These are phyloP conservation scores for Xylaria sp. DNA, from an alignment of 495 filamentous ascomycete genomes.

Conservation along the genomic window DNA sequence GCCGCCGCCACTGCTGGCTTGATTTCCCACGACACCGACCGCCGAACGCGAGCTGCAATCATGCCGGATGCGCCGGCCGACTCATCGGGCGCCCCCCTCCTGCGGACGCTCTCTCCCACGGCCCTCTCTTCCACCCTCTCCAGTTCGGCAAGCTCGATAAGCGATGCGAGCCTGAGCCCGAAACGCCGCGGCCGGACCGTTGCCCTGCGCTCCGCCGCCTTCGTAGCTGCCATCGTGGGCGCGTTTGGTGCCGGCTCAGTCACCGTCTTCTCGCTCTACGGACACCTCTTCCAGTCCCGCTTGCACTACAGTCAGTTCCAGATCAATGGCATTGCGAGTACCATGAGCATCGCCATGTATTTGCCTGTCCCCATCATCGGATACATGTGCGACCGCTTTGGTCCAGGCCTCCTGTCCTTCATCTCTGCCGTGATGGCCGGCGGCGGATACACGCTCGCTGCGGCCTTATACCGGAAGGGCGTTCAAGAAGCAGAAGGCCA, in stretches of 20 bases:
- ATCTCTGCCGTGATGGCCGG: conserved; percentile 78
- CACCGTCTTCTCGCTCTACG: conserved; percentile 90
- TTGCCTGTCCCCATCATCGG: conserved; percentile 88
- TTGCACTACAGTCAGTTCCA: conserved; percentile 88
- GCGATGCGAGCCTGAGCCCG: conserved; percentile 40
- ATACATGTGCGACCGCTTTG: conserved; percentile 86
- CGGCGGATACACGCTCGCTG: conserved; percentile 81
- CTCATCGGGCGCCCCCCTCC: conserved; percentile 38
- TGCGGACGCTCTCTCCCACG: conserved; percentile 42
- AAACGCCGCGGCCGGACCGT: conserved; percentile 36
- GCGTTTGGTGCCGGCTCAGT: conserved; percentile 83
- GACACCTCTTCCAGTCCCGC: conserved; percentile 80
- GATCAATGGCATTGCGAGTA: conserved; percentile 86
- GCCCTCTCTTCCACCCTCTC: conserved; percentile 44
- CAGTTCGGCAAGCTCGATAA: conserved; percentile 44
- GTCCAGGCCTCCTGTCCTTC: conserved; percentile 75
- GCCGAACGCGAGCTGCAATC: conserved; percentile 4
- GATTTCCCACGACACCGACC: conserved; percentile 1
- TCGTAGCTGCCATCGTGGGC: conserved; percentile 49
- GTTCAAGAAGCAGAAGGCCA: conserved; percentile 59
- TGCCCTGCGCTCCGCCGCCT: conserved; percentile 46
- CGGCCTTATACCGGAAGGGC: conserved; percentile 74
- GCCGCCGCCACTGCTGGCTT: not conserved
- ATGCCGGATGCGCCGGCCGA: conserved; percentile 30
- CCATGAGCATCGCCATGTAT: conserved; percentile 86